Conservation (phyloP, 306 rosid genomes). For the Casuarina cunninghamiana region DNA sequence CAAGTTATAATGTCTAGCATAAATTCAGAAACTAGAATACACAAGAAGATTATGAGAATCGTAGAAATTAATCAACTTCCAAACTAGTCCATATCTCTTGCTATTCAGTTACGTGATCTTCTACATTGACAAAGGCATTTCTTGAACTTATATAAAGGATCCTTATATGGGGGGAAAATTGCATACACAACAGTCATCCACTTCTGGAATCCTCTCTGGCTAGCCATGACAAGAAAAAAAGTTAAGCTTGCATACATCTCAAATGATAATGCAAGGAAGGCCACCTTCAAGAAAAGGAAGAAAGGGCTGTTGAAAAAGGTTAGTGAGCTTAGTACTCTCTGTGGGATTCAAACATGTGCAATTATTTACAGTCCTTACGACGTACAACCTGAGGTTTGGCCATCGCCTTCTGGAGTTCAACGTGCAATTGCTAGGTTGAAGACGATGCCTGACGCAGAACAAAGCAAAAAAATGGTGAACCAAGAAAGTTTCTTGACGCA, state of each 20-base stretch:
- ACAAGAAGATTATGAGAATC: not conserved
- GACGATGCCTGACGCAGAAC: conserved; percentile 5
- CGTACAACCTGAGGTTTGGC: conserved; percentile 20
- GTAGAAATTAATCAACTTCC: not conserved
- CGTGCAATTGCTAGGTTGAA: not conserved
- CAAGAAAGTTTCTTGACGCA: conserved; percentile 17
- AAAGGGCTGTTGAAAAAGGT: conserved; percentile 25
- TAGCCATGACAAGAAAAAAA: conserved; percentile 25
- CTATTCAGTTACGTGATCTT: not conserved
- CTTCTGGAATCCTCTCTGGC: not conserved
- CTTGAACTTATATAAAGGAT: not conserved
- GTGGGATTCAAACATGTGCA: conserved; percentile 24
- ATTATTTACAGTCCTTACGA: conserved; percentile 13
- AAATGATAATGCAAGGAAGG: conserved; percentile 25
- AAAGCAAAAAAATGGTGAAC: conserved; percentile 15
- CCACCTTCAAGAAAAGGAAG: conserved; percentile 34
- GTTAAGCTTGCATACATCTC: conserved; percentile 25
- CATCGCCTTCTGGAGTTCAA: not conserved
- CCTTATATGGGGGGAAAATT: not conserved
- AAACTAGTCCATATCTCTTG: conserved; percentile 3
- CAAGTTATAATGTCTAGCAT: not conserved
- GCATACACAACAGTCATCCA: not conserved
- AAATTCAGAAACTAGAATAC: not conserved
- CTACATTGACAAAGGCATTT: conserved; percentile 1
- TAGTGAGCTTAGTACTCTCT: conserved; percentile 23